phyloP scores from a whole-genome alignment of 2,329 filamentous ascomycete genomes.

The Venturia asperata region DNA sequence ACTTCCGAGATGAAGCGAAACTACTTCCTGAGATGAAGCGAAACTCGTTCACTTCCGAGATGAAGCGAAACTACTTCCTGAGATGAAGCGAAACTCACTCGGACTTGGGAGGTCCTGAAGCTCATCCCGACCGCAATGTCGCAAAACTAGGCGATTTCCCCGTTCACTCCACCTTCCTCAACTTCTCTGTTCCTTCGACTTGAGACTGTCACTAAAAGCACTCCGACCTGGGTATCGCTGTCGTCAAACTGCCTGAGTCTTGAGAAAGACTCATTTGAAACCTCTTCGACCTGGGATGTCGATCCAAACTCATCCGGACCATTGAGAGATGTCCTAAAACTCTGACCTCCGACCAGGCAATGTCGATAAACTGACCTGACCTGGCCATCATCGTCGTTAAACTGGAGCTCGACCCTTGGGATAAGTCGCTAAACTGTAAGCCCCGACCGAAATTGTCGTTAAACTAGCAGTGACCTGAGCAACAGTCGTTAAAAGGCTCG shows the following conservation, averaged over 20 bases:
- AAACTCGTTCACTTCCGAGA: too few relatives aligned
- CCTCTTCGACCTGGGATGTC: not conserved
- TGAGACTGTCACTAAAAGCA: not conserved
- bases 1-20: too few relatives aligned
- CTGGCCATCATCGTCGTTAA: too few relatives aligned
- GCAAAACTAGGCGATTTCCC: not conserved
- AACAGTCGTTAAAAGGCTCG: slow-evolving; percentile 3
- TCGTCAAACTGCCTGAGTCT: not conserved
- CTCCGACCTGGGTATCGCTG: not conserved
- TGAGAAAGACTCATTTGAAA: not conserved
- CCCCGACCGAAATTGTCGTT: slow-evolving; percentile 4
- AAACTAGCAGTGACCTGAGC: slow-evolving; percentile 2
- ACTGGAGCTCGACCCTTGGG: not conserved
- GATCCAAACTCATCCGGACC: not conserved
- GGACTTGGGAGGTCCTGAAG: not conserved
- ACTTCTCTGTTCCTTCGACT: not conserved
- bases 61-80: too few relatives aligned
- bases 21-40: too few relatives aligned
- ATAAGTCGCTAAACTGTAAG: slow-evolving; percentile 2
- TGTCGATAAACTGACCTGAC: not conserved
- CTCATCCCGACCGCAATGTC: slow-evolving; percentile 8
- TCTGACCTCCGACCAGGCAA: not conserved
- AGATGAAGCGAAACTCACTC: too few relatives aligned
- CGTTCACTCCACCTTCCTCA: not conserved
- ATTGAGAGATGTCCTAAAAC: not conserved